Evolutionary conservation across 345 rosid species (phyloP).

Genomic region (Gynandropsis gynandra): DNA sequence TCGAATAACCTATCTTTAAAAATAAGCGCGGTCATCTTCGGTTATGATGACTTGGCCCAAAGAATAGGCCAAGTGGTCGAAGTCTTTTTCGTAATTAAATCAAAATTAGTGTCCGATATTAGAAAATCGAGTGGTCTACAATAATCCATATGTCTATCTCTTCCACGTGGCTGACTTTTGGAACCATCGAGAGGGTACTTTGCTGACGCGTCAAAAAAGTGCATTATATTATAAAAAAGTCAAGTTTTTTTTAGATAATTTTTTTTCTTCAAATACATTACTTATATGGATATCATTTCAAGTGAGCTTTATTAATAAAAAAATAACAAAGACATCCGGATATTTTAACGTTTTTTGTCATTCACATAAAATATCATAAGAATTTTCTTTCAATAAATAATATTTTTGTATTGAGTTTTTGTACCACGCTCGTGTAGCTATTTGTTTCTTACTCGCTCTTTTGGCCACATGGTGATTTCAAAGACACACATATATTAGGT

Average conservation of each 20-base stretch:
- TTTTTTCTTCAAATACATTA: too few species aligned
- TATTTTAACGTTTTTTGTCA: slow-evolving; percentile 22
- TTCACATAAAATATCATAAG: slow-evolving; percentile 23
- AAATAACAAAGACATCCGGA: too few species aligned
- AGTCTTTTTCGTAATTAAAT: too few species aligned
- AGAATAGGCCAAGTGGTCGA: too few species aligned
- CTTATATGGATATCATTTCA: too few species aligned
- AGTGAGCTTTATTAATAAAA: too few species aligned
- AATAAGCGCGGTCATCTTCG: too few species aligned
- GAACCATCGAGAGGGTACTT: slow-evolving; percentile 20
- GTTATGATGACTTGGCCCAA: too few species aligned
- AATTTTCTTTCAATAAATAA: neutral
- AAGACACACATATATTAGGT: too few species aligned
- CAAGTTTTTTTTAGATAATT: neutral
- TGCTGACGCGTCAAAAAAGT: slow-evolving; percentile 27
- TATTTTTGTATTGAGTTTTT: slow-evolving; percentile 4
- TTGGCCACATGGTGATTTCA: slow-evolving; percentile 32
- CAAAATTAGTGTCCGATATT: too few species aligned
- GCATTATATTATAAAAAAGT: slow-evolving; percentile 20
- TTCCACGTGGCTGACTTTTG: slow-evolving; percentile 24
- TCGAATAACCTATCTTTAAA: too few species aligned
- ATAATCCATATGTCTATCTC: neutral
- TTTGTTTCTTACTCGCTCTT: slow-evolving; percentile 23
- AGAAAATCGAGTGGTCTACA: slow-evolving; percentile 27
- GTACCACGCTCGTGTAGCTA: slow-evolving; percentile 25